Base-by-base conservation (phyloP, 2,329 filamentous ascomycete species). In the Clonostachys rhizophaga region DNA sequence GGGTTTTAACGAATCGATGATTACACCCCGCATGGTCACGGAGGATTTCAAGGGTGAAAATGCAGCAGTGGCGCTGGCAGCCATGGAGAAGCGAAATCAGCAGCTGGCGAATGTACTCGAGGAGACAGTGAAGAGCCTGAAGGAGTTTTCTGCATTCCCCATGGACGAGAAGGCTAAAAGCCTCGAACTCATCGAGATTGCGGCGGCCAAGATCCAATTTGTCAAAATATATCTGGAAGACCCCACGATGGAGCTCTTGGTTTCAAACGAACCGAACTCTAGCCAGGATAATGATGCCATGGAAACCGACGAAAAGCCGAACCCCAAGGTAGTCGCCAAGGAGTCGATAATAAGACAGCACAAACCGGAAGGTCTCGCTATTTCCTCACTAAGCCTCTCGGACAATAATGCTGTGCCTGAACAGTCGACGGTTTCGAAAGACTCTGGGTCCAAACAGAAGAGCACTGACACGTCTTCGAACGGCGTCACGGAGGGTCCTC, bases 91-190 rank as follows among this genome's bases (percentile, higher is more conserved):
- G 45, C 77, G 87, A 42, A 91, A 90, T 55, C 75, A 73, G 53
- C 78, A 82, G 49, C 65, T 92, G 16, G 84, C 86, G 1, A 67
- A 71, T 33, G 81, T 91, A 75, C 75, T 92, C 10, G 81, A 85
- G 46, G 79, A 82, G 51, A 82, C 84, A 1, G 76, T 89, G 18
- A 66, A 73, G 2, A 79, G 79, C 43, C 72, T 92, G 2, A 84
- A 81, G 68, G 69, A 75, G 2, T 68, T 84, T 44, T 82, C 84
- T 36, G 69, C 72, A 36, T 71, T 72, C 3, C 64, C 64, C 39
- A 47, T 76, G 24, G 68, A 75, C 41, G 74, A 79, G 34, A 76
- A 74, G 50, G 66, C 62, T 34, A 74, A 74, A 54, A 68, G 65
- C 46, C 61, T 76, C 8, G 74, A 83, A 53, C 68, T 72, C 6